Percentiles rank a stretch among this genome's conserved stretches.
phyloP scores from a whole-genome alignment of 306 rosid species.

The Vachellia pachyceras region DNA sequence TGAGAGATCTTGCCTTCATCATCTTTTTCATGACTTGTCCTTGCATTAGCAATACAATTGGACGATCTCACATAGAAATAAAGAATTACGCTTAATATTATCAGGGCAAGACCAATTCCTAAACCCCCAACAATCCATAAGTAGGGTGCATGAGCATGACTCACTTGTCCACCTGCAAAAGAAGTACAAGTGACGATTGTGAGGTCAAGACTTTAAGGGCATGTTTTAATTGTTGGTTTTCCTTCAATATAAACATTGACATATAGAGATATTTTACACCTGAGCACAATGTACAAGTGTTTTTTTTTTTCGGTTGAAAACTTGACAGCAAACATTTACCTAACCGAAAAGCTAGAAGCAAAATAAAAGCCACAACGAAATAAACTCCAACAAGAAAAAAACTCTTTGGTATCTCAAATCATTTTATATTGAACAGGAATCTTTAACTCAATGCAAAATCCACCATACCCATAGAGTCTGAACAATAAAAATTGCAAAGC shows the following conservation, averaged over 20 bases:
- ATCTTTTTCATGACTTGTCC: constrained; percentile 62
- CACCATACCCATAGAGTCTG: not conserved
- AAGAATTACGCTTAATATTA: constrained; percentile 58
- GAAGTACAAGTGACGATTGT: not conserved
- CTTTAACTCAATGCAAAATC: not conserved
- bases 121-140: constrained; percentile 87
- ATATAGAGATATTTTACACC: not conserved
- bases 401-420: not conserved
- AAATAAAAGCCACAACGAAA: not conserved
- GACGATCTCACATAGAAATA: constrained; percentile 69
- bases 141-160: constrained; percentile 70
- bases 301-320: not conserved
- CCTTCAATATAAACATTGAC: not conserved
- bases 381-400: not conserved
- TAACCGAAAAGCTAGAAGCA: not conserved
- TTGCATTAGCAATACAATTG: constrained; percentile 54
- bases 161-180: constrained; percentile 57
- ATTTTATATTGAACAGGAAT: constrained; percentile 1
- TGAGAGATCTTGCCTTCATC: constrained; percentile 62
- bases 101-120: constrained; percentile 67
- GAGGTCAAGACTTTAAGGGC: not conserved
- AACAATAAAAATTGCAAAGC: not conserved
- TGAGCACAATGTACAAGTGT: not conserved
- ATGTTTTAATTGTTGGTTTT: not conserved
- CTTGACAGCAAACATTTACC: not conserved